Evolutionary conservation across 164 flowering plant genomes (phyloP), one percentile per base, ranked within the genome.

Genomic region (Dillenia turbinata): DNA sequence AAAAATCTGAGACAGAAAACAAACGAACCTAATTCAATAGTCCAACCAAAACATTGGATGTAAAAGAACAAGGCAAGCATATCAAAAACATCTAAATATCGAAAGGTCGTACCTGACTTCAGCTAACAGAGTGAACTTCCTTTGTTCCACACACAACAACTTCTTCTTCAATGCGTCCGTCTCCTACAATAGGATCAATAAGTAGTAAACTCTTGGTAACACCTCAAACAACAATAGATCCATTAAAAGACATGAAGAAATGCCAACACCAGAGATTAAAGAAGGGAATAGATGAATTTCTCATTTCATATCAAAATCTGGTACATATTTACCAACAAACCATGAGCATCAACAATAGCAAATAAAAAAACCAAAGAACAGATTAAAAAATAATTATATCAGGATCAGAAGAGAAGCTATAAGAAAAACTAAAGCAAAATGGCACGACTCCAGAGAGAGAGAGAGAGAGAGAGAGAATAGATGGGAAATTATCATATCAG

Each of bases 91-190:
- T 14, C 8, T 14, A 9, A 43, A 55, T 2, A n/a, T 12, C n/a
- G 0, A 56, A 10, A 75, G 10, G 33, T 3, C 69, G 44, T 81
- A 91, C 97, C 85, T 56, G 49, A 91, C 91, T 91, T 91, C 97
- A 44, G 90, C 88, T 47, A 68, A 26, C 12, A 91, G 80, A 24
- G 70, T 80, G 54, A 67, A 11, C 59, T 76, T 85, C 70, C 68
- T 80, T 65, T 73, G 74, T 50, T 81, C 82, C 58, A 71, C 63
- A 47, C 52, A 69, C 64, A 65, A 71, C 69, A 91, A 69, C 64
- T 70, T 80, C 71, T 46, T 76, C 71, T 67, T 80, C 71, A 55
- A 71, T 57, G 71, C 75, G 47, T 76, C 77, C 1, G 79, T 78
- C 64, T 88, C 97, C 97, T 90, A 85, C 19, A 44, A 69, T 60